These are phyloP conservation scores for Melanogaster broomeanus DNA, from an alignment of 768 basidiomycete genomes.

Conservation along the genomic window DNA sequence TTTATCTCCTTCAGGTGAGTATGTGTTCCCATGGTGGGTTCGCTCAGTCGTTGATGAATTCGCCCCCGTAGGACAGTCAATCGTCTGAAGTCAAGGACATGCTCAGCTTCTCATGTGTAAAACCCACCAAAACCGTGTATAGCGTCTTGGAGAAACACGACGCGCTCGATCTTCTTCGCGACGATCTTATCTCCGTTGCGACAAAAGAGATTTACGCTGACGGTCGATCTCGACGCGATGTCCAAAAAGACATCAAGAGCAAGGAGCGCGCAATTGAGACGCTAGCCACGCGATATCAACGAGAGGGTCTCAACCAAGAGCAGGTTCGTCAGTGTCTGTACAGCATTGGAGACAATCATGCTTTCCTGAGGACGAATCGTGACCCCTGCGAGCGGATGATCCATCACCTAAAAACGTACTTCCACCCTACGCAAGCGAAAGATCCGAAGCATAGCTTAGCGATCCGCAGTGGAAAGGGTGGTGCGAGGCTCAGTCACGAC, in stretches of 20 bases:
- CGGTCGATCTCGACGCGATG: conserved; percentile 67
- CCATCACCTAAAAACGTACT: conserved; percentile 68
- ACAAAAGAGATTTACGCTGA: conserved; percentile 84
- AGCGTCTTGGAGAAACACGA: conserved; percentile 61
- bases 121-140: conserved; percentile 77
- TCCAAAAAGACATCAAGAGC: conserved; percentile 80
- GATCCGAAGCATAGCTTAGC: conserved; percentile 68
- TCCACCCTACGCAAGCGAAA: conserved; percentile 71
- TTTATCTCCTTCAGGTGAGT: conserved; percentile 78
- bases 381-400: conserved; percentile 91
- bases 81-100: conserved; percentile 79
- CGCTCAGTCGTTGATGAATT: not conserved
- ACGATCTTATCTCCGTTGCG: conserved; percentile 72
- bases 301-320: conserved; percentile 62
- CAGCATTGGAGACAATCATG: conserved; percentile 89
- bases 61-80: conserved; percentile 71
- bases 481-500: conserved; percentile 81
- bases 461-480: conserved; percentile 78
- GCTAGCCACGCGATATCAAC: conserved; percentile 63
- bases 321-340: conserved; percentile 77
- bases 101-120: conserved; percentile 76
- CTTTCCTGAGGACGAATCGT: conserved; percentile 82
- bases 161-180: conserved; percentile 70
- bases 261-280: conserved; percentile 86
- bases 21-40: not conserved